phyloP scores from a whole-genome alignment of 23 red algal genomes.

The Gracilaria caudata region DNA sequence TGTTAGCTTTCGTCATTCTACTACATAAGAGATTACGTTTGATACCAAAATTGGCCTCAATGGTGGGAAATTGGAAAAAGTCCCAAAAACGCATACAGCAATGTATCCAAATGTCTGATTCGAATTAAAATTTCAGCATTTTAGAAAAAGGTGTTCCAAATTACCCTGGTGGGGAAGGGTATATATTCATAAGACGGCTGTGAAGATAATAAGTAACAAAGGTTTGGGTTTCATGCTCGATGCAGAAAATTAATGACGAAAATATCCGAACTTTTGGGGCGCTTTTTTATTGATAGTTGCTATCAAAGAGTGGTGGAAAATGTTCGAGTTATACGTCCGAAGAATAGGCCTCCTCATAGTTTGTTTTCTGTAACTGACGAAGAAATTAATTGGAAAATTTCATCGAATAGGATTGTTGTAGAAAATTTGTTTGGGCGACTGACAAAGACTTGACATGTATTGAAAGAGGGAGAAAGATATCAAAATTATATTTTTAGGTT shows the following conservation, averaged over 20 bases:
- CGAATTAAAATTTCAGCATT: too few relatives aligned
- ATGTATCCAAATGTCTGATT: too few relatives aligned
- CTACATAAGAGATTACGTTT: too few relatives aligned
- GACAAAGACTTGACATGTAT: neutral
- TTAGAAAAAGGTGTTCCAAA: too few relatives aligned
- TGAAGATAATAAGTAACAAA: neutral
- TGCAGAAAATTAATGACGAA: neutral
- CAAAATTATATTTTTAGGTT: neutral
- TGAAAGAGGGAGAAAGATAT: neutral
- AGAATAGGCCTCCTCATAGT: neutral
- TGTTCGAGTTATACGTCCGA: neutral
- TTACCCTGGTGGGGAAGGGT: too few relatives aligned
- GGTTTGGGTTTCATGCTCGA: neutral
- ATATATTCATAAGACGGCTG: neutral
- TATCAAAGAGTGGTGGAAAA: slow-evolving; percentile 9
- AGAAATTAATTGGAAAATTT: neutral
- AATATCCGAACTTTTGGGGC: neutral
- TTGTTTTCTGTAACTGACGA: neutral
- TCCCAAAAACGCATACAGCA: too few relatives aligned
- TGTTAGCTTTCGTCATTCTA: too few relatives aligned
- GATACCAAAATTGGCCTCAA: too few relatives aligned
- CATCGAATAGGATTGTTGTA: neutral
- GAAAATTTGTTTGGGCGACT: slow-evolving; percentile 15
- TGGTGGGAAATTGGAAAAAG: too few relatives aligned
- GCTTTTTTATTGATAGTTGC: neutral